These are phyloP conservation scores for Neckera pumila DNA, from an alignment of 225 moss, liverwort and hornwort species.

Conservation along the genomic window DNA sequence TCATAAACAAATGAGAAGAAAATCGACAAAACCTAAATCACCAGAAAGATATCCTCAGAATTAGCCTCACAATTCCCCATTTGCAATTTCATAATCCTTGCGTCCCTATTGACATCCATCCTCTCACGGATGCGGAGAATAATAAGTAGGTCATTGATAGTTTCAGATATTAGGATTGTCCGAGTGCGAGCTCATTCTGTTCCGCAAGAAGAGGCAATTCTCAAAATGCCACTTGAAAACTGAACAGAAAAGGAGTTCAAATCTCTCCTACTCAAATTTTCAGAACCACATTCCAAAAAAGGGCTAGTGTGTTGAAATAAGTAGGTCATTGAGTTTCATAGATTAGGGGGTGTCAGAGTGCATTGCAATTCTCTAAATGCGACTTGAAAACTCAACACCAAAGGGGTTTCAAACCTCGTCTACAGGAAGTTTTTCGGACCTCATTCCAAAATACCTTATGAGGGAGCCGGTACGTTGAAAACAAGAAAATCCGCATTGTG, in stretches of 20 bases:
- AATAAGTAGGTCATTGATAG: neutral
- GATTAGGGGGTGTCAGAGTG: neutral
- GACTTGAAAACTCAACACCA: neutral
- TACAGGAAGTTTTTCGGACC: neutral
- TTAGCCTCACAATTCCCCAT: neutral
- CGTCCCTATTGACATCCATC: neutral
- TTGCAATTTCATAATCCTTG: neutral
- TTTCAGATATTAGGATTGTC: neutral
- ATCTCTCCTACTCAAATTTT: neutral
- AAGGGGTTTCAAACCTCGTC: neutral
- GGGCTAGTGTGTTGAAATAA: neutral
- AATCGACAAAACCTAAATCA: neutral
- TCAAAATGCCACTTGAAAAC: neutral
- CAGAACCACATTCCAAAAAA: neutral
- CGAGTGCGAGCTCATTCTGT: neutral
- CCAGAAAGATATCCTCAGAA: neutral
- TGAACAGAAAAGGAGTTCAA: neutral
- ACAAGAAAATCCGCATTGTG: neutral
- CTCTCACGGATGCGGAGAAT: neutral
- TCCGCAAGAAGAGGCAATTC: neutral
- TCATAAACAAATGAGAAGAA: neutral
- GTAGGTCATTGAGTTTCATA: neutral
- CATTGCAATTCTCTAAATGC: neutral
- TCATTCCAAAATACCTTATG: neutral
- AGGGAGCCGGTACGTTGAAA: neutral